These are phyloP conservation scores for Suhomyces coccinellae DNA, from an alignment of 1,139 yeast genomes.

Conservation along the genomic window DNA sequence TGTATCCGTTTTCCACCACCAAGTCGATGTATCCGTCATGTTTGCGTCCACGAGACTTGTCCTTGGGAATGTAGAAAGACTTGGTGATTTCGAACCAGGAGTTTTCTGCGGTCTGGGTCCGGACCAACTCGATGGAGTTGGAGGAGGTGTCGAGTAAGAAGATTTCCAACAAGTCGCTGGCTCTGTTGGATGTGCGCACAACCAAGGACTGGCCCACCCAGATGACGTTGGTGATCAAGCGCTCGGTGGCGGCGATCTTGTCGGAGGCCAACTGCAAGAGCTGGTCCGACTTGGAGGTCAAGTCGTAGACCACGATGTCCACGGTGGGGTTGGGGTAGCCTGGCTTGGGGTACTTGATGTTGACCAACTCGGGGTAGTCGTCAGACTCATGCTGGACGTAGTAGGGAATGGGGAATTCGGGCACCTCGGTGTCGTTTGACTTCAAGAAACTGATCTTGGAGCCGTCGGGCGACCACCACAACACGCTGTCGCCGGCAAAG, in stretches of 20 bases:
- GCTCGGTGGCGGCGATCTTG: constrained; percentile 23
- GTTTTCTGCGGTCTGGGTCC: constrained; percentile 40
- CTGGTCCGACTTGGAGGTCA: constrained; percentile 16
- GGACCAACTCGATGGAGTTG: constrained; percentile 31
- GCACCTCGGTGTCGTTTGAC: constrained; percentile 54
- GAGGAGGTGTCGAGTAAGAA: constrained; percentile 37
- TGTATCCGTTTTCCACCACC: constrained; percentile 52
- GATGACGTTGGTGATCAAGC: constrained; percentile 43
- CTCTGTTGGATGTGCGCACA: constrained; percentile 46
- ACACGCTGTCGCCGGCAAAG: constrained; percentile 46
- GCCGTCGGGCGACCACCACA: constrained; percentile 64
- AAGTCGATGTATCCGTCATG: constrained; percentile 57
- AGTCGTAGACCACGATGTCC: constrained; percentile 39
- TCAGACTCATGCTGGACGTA: constrained; percentile 49
- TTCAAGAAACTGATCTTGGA: constrained; percentile 47
- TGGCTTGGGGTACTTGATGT: constrained; percentile 48
- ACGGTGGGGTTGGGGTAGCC: constrained; percentile 47
- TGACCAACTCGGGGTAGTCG: constrained; percentile 42
- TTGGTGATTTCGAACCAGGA: constrained; percentile 80
- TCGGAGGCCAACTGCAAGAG: constrained; percentile 26
- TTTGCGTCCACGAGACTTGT: constrained; percentile 40
- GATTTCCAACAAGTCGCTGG: constrained; percentile 42
- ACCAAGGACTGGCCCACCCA: constrained; percentile 41
- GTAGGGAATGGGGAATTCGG: constrained; percentile 53
- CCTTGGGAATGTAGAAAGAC: constrained; percentile 68